phyloP scores from a whole-genome alignment of 2,329 filamentous ascomycete genomes.

The Monilinia laxa region DNA sequence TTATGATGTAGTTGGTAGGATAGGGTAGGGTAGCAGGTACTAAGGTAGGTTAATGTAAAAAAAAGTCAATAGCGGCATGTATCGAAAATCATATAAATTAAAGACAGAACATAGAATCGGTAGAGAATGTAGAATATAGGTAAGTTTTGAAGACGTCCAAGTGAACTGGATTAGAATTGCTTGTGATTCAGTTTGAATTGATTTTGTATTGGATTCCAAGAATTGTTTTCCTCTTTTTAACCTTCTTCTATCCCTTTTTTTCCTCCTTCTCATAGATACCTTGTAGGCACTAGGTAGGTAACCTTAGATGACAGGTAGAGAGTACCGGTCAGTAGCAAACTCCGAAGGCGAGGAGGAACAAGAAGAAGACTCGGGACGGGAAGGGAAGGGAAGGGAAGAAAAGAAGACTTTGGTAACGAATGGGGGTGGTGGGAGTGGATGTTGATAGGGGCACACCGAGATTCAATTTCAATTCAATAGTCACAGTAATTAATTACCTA shows the following conservation, averaged over 20 bases:
- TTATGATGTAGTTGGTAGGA: neutral
- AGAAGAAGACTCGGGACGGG: neutral
- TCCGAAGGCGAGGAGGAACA: too few relatives aligned
- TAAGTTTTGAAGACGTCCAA: neutral
- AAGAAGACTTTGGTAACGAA: neutral
- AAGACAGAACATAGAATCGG: too few relatives aligned
- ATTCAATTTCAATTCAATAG: neutral
- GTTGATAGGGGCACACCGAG: slow-evolving; percentile 9
- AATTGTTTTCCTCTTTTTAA: neutral
- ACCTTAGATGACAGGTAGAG: too few relatives aligned
- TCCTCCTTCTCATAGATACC: neutral
- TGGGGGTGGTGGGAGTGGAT: neutral
- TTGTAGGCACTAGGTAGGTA: too few relatives aligned
- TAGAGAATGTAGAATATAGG: too few relatives aligned
- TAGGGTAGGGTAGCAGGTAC: neutral
- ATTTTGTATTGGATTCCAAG: neutral
- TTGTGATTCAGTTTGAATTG: too few relatives aligned
- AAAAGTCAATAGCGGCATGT: neutral
- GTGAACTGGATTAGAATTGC: neutral
- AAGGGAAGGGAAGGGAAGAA: neutral
- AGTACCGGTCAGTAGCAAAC: too few relatives aligned
- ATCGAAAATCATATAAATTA: too few relatives aligned
- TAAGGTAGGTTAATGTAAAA: neutral
- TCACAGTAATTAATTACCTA: too few relatives aligned
- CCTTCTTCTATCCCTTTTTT: neutral